Evolutionary conservation across 805 yeast genomes (phyloP), one percentile per base, ranked within the genome.

Genomic region (Metschnikowia dekortorum): DNA sequence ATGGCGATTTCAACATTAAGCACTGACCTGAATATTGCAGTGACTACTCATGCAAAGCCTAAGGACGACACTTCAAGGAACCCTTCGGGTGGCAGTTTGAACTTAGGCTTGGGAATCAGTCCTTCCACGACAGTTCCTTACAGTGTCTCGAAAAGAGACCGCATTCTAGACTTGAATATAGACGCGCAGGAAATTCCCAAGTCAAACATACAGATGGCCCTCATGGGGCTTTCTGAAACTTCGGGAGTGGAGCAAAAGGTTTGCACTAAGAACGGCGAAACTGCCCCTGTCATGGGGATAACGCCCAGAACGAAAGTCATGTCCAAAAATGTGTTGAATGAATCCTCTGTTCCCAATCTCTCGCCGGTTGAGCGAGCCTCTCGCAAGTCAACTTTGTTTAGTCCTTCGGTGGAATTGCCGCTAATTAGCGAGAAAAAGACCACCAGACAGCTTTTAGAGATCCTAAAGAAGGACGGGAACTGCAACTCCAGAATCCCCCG

Each of bases 121-220:
- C 61, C 64, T 13, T 51, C 65, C 4, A 51, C 66, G 0, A 51
- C 57, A 11, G 65, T 66, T 8, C 75, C 76, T 0, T 59, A 62
- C 35, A 70, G 75, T 50, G 62, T 69, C 8, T 55, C 58, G 34
- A 68, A 67, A 38, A 58, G 59, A 14, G 68, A 69, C 47, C 56
- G 67, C n/a, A 60, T 71, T 9, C 49, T 54, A 38, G 66, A 68
- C 48, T 50, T 68, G 49, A 45, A 45, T 29, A 39, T 53, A 16
- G 56, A 53, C 28, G 32, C 39, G 13, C 40, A 28, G 26, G 34
- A 40, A 16, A 43, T 48, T 16, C 56, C 54, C 9, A 45, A 40
- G 35, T 26, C 41, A 28, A 51, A 29, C n/a, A 18, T 51, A 11
- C 49, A 38, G 30, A 42, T 45, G 41, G 52, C 52, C 26, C 41